Evolutionary conservation across 139 green algal species (phyloP).

Genomic region (Volvox reticuliferus): DNA sequence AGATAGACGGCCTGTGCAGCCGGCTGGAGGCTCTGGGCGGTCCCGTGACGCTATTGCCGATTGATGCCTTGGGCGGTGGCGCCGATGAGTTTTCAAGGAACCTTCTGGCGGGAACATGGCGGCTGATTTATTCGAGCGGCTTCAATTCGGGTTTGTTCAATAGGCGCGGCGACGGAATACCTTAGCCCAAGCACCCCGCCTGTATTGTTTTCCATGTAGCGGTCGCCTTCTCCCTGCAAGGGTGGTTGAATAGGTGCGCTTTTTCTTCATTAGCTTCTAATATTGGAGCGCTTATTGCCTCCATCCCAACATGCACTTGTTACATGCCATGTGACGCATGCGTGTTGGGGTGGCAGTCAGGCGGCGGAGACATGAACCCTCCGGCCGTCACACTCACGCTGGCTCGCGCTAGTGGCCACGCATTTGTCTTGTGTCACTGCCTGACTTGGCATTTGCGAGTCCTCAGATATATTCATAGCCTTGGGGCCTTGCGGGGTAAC

Average conservation of each 20-base stretch:
- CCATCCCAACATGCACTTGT: not conserved
- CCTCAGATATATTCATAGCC: too few relatives aligned
- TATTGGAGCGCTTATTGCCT: not conserved
- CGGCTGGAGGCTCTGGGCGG: slow-evolving; percentile 46
- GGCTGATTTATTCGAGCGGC: slow-evolving; percentile 64
- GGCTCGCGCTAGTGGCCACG: too few relatives aligned
- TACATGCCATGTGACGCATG: not conserved
- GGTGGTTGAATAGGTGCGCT: not conserved
- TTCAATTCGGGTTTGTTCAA: slow-evolving; percentile 55
- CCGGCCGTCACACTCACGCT: too few relatives aligned
- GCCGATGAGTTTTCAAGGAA: not conserved
- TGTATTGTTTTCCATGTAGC: not conserved
- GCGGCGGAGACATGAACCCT: too few relatives aligned
- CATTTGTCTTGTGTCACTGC: too few relatives aligned
- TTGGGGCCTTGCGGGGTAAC: too few relatives aligned
- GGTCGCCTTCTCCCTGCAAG: too few relatives aligned
- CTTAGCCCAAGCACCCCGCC: not conserved
- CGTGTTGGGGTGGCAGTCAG: too few relatives aligned
- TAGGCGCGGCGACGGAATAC: not conserved
- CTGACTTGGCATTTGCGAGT: too few relatives aligned
- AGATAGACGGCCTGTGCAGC: slow-evolving; percentile 46
- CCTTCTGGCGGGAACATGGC: slow-evolving; percentile 63
- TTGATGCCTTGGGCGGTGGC: not conserved
- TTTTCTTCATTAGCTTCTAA: not conserved
- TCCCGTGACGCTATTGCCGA: not conserved